Base-by-base conservation (phyloP, 345 rosid species). In the Pugionium dolabratum region DNA sequence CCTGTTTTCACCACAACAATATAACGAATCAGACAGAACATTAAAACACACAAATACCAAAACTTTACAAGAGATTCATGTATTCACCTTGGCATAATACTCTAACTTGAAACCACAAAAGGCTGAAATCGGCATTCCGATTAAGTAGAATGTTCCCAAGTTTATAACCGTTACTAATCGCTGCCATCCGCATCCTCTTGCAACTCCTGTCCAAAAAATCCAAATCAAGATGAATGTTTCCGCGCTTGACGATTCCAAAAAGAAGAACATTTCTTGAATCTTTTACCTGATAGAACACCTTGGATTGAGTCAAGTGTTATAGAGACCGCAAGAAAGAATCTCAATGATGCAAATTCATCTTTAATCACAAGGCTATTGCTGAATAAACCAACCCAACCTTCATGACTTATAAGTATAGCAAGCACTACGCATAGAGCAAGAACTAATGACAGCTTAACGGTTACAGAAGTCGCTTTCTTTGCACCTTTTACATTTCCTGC, bases 131-230 rank as follows among this genome's bases (percentile, higher is more conserved):
- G 86, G 89, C 76, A 83, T 60, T 44, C 87, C 91, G 35, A 84
- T 67, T 0, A 71, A 26, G 66, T 77, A 87, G 25, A 81, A 83
- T n/a, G 87, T 76, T 11, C 66, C 81, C 27, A 89, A 65, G 60
- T 89, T 87, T n/a, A 64, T 81, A 53, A 62, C 59, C 1, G 80
- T 79, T 5, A 73, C 98, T 55, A 84, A 40, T 1, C 69, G 83
- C 59, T 92, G 91, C 93, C 93, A 87, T 9, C 91, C 96, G 4
- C 93, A 81, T 37, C 93, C 97, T 75, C 92, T 83, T 0, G 84
- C 84, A 39, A 86, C 89, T 64, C 91, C 96, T 86, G 60, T 42
- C 18, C 18, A 31, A 9, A 42, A 0, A 4, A 8, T 29, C 2
- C 1, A 4, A 5, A 35, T 1, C 6, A 26, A 8, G 3, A n/a